These are phyloP conservation scores for Trichoderma guizhouense DNA, from an alignment of 2,329 filamentous ascomycete genomes.

Conservation along the genomic window DNA sequence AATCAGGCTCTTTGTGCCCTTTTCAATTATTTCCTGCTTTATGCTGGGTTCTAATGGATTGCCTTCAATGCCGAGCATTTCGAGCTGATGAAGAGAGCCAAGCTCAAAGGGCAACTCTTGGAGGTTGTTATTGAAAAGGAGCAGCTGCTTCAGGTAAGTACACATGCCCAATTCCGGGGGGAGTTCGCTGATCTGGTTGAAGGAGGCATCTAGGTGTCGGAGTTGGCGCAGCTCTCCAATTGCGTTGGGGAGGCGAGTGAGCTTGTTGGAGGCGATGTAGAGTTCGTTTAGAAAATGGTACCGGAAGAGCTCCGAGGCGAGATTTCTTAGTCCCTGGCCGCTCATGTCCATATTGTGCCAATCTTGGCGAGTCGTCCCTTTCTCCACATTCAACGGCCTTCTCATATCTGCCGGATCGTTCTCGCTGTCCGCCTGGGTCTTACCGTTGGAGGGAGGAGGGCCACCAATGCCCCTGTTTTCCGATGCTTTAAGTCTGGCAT, in stretches of 20 bases:
- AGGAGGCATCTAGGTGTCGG: conserved; percentile 80
- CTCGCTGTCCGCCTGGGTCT: conserved; percentile 47
- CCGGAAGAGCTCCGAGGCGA: conserved; percentile 75
- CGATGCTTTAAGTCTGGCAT: conserved; percentile 66
- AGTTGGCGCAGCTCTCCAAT: conserved; percentile 82
- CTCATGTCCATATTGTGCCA: conserved; percentile 95
- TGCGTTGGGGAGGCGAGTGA: conserved; percentile 71
- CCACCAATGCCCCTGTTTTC: conserved; percentile 66
- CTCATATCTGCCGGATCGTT: conserved; percentile 55
- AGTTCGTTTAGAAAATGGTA: conserved; percentile 90
- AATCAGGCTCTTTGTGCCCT: conserved; percentile 82
- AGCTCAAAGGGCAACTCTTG: conserved; percentile 78
- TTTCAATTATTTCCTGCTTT: conserved; percentile 80
- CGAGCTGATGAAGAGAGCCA: conserved; percentile 82
- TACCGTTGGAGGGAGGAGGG: conserved; percentile 49
- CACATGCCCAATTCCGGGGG: conserved; percentile 96
- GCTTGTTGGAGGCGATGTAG: conserved; percentile 90
- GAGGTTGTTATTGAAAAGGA: conserved; percentile 89
- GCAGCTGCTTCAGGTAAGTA: conserved; percentile 79
- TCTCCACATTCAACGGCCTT: conserved; percentile 63
- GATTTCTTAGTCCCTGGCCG: conserved; percentile 85
- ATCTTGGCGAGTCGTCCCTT: conserved; percentile 67
- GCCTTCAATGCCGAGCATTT: conserved; percentile 87
- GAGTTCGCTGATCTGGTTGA: conserved; percentile 77
- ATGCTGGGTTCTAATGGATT: conserved; percentile 76